phyloP scores from a whole-genome alignment of 345 rosid species.

The Citrus sp. region DNA sequence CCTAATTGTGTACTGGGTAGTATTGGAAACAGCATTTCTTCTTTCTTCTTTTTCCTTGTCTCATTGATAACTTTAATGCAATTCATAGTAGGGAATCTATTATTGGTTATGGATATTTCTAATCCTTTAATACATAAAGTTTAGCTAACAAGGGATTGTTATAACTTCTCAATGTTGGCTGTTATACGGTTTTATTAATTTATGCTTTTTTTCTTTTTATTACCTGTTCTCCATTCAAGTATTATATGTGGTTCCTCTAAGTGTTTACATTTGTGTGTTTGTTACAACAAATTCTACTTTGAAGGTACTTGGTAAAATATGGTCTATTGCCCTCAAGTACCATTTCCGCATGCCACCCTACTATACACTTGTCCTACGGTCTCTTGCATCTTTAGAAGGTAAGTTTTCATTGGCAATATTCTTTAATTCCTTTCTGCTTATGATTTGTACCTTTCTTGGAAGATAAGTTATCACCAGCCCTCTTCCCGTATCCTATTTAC shows the following conservation, averaged over 20 bases:
- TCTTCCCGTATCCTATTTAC: background rate
- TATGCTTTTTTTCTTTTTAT: background rate
- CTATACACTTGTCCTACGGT: conserved; percentile 88
- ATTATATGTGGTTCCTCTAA: background rate
- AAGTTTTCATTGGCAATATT: conserved; percentile 8
- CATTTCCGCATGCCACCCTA: conserved; percentile 97
- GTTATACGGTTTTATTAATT: background rate
- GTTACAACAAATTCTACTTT: conserved; percentile 1
- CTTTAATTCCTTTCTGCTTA: background rate
- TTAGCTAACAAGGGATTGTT: background rate
- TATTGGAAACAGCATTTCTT: background rate
- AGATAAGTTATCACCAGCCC: conserved; percentile 39
- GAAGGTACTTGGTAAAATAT: conserved; percentile 81
- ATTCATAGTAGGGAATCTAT: background rate
- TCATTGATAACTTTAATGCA: background rate
- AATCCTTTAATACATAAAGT: background rate
- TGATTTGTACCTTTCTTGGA: conserved; percentile 55
- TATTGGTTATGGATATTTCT: background rate
- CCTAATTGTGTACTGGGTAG: background rate
- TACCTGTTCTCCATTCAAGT: background rate
- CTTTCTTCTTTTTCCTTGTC: background rate
- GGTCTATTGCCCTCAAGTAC: conserved; percentile 85
- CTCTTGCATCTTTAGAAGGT: conserved; percentile 98
- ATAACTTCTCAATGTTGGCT: background rate
- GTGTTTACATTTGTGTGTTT: conserved; percentile 1